A percentile compares a stretch with the other conserved stretches of the same genome.
Conservation (phyloP, 768 basidiomycete species). For the Lentinus tigrinus region DNA sequence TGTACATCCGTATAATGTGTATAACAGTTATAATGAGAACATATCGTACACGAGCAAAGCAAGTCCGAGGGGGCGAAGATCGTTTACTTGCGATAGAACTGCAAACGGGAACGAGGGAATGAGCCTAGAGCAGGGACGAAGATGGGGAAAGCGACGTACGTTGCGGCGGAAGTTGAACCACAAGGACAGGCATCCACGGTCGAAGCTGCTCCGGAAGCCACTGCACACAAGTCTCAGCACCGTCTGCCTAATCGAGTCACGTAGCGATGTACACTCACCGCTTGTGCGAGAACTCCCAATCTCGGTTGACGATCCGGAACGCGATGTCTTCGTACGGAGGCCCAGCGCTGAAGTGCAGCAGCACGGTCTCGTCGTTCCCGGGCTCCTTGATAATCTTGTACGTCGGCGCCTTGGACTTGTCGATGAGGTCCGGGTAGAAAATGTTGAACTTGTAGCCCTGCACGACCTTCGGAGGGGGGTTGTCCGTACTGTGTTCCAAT, state of each 20-base stretch:
- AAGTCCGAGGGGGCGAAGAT: too few relatives aligned
- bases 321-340: constrained; percentile 99
- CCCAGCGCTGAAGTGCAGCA: constrained; percentile 92
- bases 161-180: constrained; percentile 97
- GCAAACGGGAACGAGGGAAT: background rate
- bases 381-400: constrained; percentile 94
- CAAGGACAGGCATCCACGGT: constrained; percentile 91
- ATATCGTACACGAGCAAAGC: too few relatives aligned
- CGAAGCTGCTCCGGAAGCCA: constrained; percentile 96
- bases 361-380: constrained; percentile 92
- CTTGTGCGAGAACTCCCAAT: constrained; percentile 99
- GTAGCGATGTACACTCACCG: constrained; percentile 46
- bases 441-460: constrained; percentile 99
- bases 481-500: constrained; percentile 70
- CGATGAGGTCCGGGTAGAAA: constrained; percentile 98
- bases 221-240: constrained; percentile 39
- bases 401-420: constrained; percentile 94
- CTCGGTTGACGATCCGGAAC: constrained; percentile 94
- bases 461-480: constrained; percentile 98
- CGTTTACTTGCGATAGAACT: constrained; percentile 20
- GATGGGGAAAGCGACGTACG: constrained; percentile 55
- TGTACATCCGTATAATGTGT: background rate
- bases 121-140: background rate
- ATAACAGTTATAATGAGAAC: too few relatives aligned
- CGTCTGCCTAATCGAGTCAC: background rate